Evolutionary conservation across 768 basidiomycete species (phyloP), one percentile per base, ranked within the genome.

Genomic region (Leccinum boreale): DNA sequence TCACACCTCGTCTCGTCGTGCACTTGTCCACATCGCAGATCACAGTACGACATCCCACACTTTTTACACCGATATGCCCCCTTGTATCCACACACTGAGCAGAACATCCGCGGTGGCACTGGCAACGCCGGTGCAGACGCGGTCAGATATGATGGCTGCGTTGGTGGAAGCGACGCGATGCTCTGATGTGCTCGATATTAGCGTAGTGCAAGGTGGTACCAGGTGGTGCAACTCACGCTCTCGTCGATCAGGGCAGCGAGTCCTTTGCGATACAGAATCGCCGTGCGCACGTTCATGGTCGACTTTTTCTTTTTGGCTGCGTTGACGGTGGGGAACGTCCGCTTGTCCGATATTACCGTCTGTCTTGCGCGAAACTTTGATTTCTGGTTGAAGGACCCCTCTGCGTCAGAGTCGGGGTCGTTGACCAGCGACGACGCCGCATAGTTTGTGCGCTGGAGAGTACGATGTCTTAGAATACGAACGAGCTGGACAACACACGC

Each of bases 71-170:
- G 86, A 68, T 94, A 94, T 4, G 77, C 77, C 6, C 89, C 91
- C 82, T 83, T 89, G 70, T 90, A 93, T 3, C 92, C 90, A 63
- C 92, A 94, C 24, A 93, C 88, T n/a, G 90, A 85, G 67, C 92
- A 94, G 14, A 94, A 67, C 62, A 84, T 74, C 44, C 90, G 84
- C 8, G 86, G 81, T 6, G 92, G 90, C 57, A 86, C 82, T 1
- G 69, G 70, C 0, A 89, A 75, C 1, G 84, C 78, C 2, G 85
- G 81, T 1, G 85, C 80, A 29, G 72, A 76, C 14, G 87, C 88
- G 19, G 85, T 90, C 58, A 93, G 70, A 75, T 94, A 94, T 17
- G 83, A 85, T 6, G 90, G 83, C 14, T 79, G 75, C 39, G 74
- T 71, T 4, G 81, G 56, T 3, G 84, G 81, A 51, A 85, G 69